Percentiles rank a stretch among this genome's conserved stretches.
Evolutionary conservation across 176 grass and related monocot species (phyloP).

Genomic region (Cenchrus fungigraminus): DNA sequence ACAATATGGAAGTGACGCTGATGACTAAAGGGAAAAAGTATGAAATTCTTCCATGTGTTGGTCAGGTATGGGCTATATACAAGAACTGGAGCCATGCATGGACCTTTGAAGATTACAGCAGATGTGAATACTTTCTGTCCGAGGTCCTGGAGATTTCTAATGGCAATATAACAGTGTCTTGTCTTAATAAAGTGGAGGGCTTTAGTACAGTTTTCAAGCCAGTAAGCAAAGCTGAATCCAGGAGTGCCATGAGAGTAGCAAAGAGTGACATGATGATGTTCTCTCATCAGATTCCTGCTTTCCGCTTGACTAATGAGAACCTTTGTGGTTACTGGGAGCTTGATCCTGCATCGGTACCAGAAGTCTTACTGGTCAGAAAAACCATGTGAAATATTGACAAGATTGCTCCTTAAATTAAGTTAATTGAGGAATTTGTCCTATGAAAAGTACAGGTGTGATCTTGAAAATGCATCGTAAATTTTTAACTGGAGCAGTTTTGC

Average conservation of each 20-base stretch:
- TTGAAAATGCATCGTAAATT: background rate
- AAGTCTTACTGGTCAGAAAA: slow-evolving; percentile 40
- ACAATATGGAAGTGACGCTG: slow-evolving; percentile 34
- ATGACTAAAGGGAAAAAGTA: slow-evolving; percentile 45
- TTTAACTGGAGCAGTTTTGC: slow-evolving; percentile 7
- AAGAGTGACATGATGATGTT: slow-evolving; percentile 55
- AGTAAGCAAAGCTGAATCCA: slow-evolving; percentile 34
- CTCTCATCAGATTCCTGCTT: slow-evolving; percentile 73
- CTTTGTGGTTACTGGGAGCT: slow-evolving; percentile 69
- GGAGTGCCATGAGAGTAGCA: slow-evolving; percentile 35
- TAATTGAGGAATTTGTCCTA: slow-evolving; percentile 7
- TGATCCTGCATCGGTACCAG: slow-evolving; percentile 65
- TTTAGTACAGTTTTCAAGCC: slow-evolving; percentile 55
- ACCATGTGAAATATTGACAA: background rate
- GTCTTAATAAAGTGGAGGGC: slow-evolving; percentile 60
- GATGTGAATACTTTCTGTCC: slow-evolving; percentile 58
- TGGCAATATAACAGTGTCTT: slow-evolving; percentile 32
- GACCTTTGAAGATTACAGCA: slow-evolving; percentile 50
- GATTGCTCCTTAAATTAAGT: background rate
- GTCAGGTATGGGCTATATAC: slow-evolving; percentile 79
- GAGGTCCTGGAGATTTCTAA: slow-evolving; percentile 39
- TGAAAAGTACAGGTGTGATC: slow-evolving; percentile 17
- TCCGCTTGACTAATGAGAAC: slow-evolving; percentile 39
- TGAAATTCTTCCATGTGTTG: slow-evolving; percentile 53
- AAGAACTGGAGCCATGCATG: slow-evolving; percentile 56